A percentile compares a stretch with the other conserved stretches of the same genome.
These are phyloP conservation scores for Aspergillus nanangensis DNA, from an alignment of 495 filamentous ascomycete species.

Conservation along the genomic window DNA sequence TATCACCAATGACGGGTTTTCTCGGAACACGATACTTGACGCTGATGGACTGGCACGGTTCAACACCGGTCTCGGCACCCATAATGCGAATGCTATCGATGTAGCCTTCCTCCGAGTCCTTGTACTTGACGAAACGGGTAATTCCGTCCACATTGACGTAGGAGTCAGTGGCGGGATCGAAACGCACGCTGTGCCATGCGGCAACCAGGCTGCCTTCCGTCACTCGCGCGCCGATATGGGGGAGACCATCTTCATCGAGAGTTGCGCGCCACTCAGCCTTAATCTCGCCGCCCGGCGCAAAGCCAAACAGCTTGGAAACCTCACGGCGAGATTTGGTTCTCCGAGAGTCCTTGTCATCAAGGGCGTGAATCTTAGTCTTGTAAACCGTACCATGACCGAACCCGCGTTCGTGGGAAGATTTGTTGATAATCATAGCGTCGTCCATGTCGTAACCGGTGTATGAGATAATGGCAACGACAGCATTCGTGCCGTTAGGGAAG, in stretches of 20 bases:
- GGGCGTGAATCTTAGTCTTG: constrained; percentile 86
- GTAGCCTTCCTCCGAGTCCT: constrained; percentile 79
- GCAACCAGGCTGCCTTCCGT: constrained; percentile 78
- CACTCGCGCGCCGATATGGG: constrained; percentile 69
- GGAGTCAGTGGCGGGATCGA: constrained; percentile 56
- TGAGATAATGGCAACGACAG: constrained; percentile 94
- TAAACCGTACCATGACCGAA: constrained; percentile 96
- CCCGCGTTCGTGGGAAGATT: constrained; percentile 94
- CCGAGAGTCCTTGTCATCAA: constrained; percentile 66
- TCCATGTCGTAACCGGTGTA: constrained; percentile 99
- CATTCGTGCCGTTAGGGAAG: constrained; percentile 97
- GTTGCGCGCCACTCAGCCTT: constrained; percentile 58
- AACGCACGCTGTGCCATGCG: constrained; percentile 82
- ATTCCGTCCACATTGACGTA: constrained; percentile 71
- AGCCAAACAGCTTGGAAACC: constrained; percentile 76
- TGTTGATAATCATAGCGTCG: constrained; percentile 99
- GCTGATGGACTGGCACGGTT: constrained; percentile 78
- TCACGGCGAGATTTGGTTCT: constrained; percentile 49
- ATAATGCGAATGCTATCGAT: constrained; percentile 91
- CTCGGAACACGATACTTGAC: constrained; percentile 91
- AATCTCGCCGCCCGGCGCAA: constrained; percentile 66
- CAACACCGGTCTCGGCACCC: constrained; percentile 72
- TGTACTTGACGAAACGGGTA: constrained; percentile 86
- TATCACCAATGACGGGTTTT: constrained; percentile 81
- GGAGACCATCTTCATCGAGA: constrained; percentile 84